A percentile compares a stretch with the other conserved stretches of the same genome.
These are phyloP conservation scores for Colletotrichum sp. DNA, from an alignment of 2,329 filamentous ascomycete genomes.

Conservation along the genomic window DNA sequence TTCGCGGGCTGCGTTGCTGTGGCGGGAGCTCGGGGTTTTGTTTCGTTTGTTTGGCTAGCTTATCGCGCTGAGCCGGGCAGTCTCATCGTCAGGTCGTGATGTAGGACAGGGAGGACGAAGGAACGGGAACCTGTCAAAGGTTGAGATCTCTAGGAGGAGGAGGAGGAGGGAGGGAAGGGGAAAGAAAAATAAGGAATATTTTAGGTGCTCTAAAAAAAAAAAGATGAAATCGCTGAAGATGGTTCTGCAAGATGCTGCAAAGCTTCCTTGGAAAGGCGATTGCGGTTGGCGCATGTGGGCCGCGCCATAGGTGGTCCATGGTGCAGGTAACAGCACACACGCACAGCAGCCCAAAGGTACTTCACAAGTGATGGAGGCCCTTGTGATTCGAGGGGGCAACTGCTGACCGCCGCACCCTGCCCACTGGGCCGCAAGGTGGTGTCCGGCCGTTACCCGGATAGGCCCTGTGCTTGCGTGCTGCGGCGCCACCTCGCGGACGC, in stretches of 20 bases:
- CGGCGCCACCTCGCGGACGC: not conserved
- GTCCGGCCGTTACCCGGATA: not conserved
- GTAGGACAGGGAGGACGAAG: not conserved
- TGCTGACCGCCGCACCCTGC: not conserved
- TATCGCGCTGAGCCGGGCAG: not conserved
- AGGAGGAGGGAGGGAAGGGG: not conserved
- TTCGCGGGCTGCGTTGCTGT: not conserved
- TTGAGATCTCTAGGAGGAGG: not conserved
- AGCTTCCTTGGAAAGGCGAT: not conserved
- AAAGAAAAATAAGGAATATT: not conserved
- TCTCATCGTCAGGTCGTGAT: not conserved
- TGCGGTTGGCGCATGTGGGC: not conserved
- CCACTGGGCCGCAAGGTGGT: not conserved
- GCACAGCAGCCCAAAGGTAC: not conserved
- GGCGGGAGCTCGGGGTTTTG: not conserved
- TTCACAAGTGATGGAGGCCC: not conserved
- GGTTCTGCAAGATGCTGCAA: constrained; percentile 4
- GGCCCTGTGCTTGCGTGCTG: not conserved
- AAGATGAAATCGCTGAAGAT: constrained; percentile 7
- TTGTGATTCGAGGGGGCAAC: constrained; percentile 10
- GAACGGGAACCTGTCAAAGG: not conserved
- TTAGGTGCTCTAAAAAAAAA: not conserved
- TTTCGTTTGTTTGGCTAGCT: not conserved
- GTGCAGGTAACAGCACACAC: not conserved
- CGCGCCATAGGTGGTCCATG: not conserved